Percentiles rank a stretch among this genome's conserved stretches.
Conservation (phyloP, 768 basidiomycete genomes). For the Suillus lakei region DNA sequence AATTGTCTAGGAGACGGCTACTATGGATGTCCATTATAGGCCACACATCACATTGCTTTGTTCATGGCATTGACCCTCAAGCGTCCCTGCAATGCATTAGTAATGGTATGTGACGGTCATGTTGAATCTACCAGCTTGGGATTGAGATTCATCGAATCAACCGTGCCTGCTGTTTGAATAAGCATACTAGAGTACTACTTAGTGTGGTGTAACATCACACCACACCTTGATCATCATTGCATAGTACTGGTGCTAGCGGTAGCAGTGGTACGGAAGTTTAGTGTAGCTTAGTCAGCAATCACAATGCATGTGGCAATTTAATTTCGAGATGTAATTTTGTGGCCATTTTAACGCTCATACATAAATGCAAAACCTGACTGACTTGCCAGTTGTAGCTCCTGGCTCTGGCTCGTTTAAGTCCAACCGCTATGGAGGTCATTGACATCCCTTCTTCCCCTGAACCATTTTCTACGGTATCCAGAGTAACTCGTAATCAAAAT, state of each 20-base stretch:
- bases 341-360: background rate
- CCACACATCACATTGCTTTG: background rate
- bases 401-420: background rate
- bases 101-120: background rate
- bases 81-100: background rate
- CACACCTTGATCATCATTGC: background rate
- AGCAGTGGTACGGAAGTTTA: too few relatives aligned
- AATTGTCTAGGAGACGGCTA: background rate
- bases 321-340: background rate
- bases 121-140: too few relatives aligned
- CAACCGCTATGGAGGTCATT: constrained; percentile 25
- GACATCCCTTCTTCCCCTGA: constrained; percentile 33
- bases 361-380: constrained; percentile 5
- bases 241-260: background rate
- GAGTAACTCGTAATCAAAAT: constrained; percentile 24
- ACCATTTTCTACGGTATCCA: constrained; percentile 16
- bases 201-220: background rate
- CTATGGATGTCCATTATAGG: background rate
- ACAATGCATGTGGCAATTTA: background rate
- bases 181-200: background rate
- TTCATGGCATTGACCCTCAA: background rate
- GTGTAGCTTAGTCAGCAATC: background rate
- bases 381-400: background rate
- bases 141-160: too few relatives aligned
- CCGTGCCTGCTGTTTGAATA: background rate